Evolutionary conservation across 129 eudicot genomes (phyloP).

Genomic region (Silybum marianum): DNA sequence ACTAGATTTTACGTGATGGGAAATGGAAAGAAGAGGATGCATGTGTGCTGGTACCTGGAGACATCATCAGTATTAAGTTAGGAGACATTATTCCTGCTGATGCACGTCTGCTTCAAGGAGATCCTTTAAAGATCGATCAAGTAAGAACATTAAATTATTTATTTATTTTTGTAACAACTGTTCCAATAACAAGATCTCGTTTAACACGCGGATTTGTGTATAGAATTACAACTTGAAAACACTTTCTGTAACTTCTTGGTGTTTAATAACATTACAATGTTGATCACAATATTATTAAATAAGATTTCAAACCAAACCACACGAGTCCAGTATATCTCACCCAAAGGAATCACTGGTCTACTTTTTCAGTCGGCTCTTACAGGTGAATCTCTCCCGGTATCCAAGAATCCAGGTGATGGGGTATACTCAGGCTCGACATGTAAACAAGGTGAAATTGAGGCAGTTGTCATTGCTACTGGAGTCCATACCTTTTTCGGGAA

Average conservation of each 20-base stretch:
- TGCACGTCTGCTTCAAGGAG: slow-evolving; percentile 60
- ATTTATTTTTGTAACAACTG: background rate
- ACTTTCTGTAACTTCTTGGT: background rate
- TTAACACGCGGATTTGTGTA: too few species aligned
- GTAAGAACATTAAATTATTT: slow-evolving; percentile 22
- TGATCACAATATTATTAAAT: background rate
- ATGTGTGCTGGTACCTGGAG: slow-evolving; percentile 56
- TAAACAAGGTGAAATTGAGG: slow-evolving; percentile 63
- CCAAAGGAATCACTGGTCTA: background rate
- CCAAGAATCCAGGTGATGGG: slow-evolving; percentile 62
- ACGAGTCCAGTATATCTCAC: too few species aligned
- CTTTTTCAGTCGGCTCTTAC: slow-evolving; percentile 56
- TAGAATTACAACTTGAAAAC: background rate
- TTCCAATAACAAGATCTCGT: background rate
- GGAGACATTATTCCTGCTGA: slow-evolving; percentile 64
- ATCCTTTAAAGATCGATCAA: slow-evolving; percentile 59
- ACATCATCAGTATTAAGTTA: slow-evolving; percentile 49
- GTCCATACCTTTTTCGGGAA: slow-evolving; percentile 60
- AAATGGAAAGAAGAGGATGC: slow-evolving; percentile 66
- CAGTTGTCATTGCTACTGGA: slow-evolving; percentile 56
- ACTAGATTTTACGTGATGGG: slow-evolving; percentile 53
- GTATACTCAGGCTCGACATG: slow-evolving; percentile 63
- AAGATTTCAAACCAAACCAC: too few species aligned
- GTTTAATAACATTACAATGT: background rate
- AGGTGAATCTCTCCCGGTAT: slow-evolving; percentile 57